Evolutionary conservation across 2,329 filamentous ascomycete genomes (phyloP).

Genomic region (Ceratocystis lukuohia): DNA sequence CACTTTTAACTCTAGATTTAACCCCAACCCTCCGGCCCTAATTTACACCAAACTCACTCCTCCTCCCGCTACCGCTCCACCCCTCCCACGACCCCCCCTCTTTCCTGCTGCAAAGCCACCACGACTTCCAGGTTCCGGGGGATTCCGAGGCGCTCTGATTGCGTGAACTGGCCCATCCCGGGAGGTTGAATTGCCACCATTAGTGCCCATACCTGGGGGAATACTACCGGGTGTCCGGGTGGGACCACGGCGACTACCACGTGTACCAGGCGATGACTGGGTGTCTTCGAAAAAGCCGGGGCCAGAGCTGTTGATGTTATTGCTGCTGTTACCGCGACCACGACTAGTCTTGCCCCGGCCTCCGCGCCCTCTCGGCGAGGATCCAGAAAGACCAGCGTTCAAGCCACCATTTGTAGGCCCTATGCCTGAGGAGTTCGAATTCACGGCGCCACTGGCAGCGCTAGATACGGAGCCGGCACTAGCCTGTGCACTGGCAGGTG

Average conservation of each 20-base stretch:
- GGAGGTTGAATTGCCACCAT: slow-evolving; percentile 35
- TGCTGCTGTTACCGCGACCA: slow-evolving; percentile 26
- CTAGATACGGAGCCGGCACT: slow-evolving; percentile 20
- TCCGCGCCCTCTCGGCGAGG: neutral
- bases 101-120: slow-evolving; percentile 51
- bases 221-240: neutral
- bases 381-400: neutral
- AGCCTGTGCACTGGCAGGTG: slow-evolving; percentile 23
- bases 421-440: no score
- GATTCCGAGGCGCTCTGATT: slow-evolving; percentile 62
- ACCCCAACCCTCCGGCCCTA: neutral
- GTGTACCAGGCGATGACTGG: neutral
- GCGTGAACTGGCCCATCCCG: slow-evolving; percentile 54
- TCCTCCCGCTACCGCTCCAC: neutral
- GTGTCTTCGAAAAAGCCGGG: neutral
- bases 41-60: slow-evolving; percentile 12
- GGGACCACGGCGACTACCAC: neutral
- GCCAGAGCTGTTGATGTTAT: neutral
- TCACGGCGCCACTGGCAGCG: neutral
- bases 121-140: slow-evolving; percentile 55
- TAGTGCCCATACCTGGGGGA: slow-evolving; percentile 22
- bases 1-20: neutral
- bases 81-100: neutral
- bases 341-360: slow-evolving; percentile 35
- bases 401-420: neutral